Percentiles rank a stretch among this genome's conserved stretches.
phyloP scores from a whole-genome alignment of 2,329 filamentous ascomycete species.

The Tricladium varicosporioides region DNA sequence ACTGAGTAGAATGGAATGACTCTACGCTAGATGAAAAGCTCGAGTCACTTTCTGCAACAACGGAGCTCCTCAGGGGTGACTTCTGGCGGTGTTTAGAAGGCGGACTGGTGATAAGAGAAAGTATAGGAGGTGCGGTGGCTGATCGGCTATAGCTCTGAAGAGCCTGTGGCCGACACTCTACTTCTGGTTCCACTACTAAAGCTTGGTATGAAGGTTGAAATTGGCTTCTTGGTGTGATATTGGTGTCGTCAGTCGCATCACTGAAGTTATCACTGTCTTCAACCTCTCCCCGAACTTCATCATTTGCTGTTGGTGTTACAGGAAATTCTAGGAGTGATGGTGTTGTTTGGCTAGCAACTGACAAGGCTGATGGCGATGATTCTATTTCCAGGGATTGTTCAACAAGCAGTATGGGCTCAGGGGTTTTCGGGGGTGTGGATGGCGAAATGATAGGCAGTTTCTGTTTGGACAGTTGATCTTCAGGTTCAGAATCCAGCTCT shows the following conservation, averaged over 20 bases:
- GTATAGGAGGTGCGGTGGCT: slow-evolving; percentile 40
- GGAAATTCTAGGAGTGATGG: too few relatives aligned
- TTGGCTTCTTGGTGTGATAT: slow-evolving; percentile 21
- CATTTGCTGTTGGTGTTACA: too few relatives aligned
- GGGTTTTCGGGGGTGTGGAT: too few relatives aligned
- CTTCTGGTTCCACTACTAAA: slow-evolving; percentile 29
- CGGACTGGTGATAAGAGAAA: slow-evolving; percentile 42
- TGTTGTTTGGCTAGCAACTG: too few relatives aligned
- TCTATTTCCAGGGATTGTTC: too few relatives aligned
- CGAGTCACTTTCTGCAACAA: slow-evolving; percentile 27
- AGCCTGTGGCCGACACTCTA: slow-evolving; percentile 32
- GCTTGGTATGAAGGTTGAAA: slow-evolving; percentile 32
- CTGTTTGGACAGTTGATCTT: not conserved
- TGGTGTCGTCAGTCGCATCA: slow-evolving; percentile 29
- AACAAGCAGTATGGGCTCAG: too few relatives aligned
- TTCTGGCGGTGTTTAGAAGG: slow-evolving; percentile 36
- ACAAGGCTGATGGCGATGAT: too few relatives aligned
- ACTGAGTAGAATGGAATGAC: slow-evolving; percentile 54
- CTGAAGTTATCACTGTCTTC: slow-evolving; percentile 27
- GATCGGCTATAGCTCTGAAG: slow-evolving; percentile 35
- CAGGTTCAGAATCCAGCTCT: not conserved
- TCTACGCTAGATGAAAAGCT: slow-evolving; percentile 48
- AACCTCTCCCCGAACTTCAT: not conserved
- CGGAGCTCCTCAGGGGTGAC: slow-evolving; percentile 23
- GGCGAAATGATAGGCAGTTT: too few relatives aligned